Conservation (phyloP, 805 yeast genomes). For the Barnettozyma siamensis region DNA sequence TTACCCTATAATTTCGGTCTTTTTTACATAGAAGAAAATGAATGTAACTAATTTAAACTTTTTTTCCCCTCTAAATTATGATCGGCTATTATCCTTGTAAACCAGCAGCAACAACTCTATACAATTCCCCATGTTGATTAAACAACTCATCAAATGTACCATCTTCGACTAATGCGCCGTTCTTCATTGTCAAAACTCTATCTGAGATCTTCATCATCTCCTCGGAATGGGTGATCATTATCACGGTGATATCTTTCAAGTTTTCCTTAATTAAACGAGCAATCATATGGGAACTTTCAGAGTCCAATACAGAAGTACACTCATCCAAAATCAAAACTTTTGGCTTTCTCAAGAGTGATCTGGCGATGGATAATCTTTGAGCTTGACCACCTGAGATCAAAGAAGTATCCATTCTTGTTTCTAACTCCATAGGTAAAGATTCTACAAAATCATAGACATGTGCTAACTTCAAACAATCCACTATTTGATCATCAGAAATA, state of each 20-base stretch:
- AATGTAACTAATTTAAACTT: neutral
- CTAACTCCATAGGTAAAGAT: slow-evolving; percentile 50
- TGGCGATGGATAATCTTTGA: slow-evolving; percentile 77
- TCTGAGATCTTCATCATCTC: slow-evolving; percentile 60
- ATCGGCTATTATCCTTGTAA: neutral
- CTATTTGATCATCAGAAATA: slow-evolving; percentile 32
- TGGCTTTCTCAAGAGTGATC: slow-evolving; percentile 71
- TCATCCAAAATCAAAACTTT: slow-evolving; percentile 67
- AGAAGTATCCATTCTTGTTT: slow-evolving; percentile 48
- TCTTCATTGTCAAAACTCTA: slow-evolving; percentile 39
- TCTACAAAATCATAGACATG: slow-evolving; percentile 51
- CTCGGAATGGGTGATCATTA: slow-evolving; percentile 70
- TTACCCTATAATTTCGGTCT: slow-evolving; percentile 36
- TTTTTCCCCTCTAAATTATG: neutral
- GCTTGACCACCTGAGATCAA: slow-evolving; percentile 86
- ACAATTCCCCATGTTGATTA: slow-evolving; percentile 25
- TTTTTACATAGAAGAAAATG: neutral
- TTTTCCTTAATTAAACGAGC: slow-evolving; percentile 38
- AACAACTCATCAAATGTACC: slow-evolving; percentile 34
- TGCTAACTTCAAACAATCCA: slow-evolving; percentile 36
- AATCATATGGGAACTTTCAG: slow-evolving; percentile 48
- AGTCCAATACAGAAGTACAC: slow-evolving; percentile 83
- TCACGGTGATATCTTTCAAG: slow-evolving; percentile 38
- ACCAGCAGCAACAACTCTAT: slow-evolving; percentile 26
- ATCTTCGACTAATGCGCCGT: slow-evolving; percentile 43